Base-by-base conservation (phyloP, 768 basidiomycete species). In the Phylloporus sp. region DNA sequence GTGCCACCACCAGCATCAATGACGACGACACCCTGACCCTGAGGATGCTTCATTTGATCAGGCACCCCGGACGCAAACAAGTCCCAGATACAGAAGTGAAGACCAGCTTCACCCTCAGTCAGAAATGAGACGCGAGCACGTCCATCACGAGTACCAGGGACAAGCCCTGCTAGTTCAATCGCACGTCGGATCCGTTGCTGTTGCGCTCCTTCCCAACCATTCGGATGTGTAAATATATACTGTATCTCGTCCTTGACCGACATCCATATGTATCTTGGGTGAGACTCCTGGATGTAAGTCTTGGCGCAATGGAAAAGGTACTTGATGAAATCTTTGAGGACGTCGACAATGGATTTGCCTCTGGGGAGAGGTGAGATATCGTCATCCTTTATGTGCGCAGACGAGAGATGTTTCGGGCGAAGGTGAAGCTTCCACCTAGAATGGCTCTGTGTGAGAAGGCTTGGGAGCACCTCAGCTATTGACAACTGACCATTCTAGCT, bases 191-290 rank as follows among this genome's bases (percentile, higher is more conserved):
- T 78, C 52, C 73, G 66, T 24, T 65, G 64, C 47, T 84, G 84
- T 56, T 85, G 83, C 0, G 59, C 59, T 1, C 79, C 77, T 50
- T 78, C 82, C 84, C 83, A 85, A 0, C 80, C 81, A 49, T 84
- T 85, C 2, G 83, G 83, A 56, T 84, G 81, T 0, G 75, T 74
- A 5, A 85, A 70, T 2, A 85, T 68, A 50, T 78, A 79, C 24
- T 79, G 72, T 20, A 79, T 76, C 2, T 51, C 58, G 13, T 68
- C 52, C 50, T 75, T 65, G 16, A 80, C 53, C 0, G 71, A 73
- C 0, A 50, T 45, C 80, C 79, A 81, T 1, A 79, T 58, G 4
- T 80, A 79, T 1, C 39, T 35, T 0, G 68, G 62, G 35, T 77
- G 73, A 0, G 71, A 68, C 16, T 79, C 75, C 15, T 61, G 55